A percentile compares a stretch with the other conserved stretches of the same genome.
phyloP scores from a whole-genome alignment of 2,329 filamentous ascomycete species.

The Aspergillus aculeatus region DNA sequence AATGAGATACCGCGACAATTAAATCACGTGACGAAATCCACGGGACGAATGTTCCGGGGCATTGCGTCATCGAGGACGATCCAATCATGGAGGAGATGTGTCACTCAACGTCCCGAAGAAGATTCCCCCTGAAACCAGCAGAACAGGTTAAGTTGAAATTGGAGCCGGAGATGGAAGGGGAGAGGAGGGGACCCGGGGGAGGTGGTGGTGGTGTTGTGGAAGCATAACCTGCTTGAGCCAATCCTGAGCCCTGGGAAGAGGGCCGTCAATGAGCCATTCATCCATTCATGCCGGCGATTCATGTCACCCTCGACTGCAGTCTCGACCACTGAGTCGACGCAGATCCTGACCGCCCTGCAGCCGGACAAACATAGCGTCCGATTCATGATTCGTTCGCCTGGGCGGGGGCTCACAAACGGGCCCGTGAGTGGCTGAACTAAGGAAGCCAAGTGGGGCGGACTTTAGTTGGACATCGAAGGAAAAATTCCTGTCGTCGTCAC shows the following conservation, averaged over 20 bases:
- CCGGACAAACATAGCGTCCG: slow-evolving; percentile 5
- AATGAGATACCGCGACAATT: slow-evolving; percentile 3
- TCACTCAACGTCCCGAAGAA: slow-evolving; percentile 14
- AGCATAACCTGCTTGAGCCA: slow-evolving; percentile 2
- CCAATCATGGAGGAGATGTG: slow-evolving; percentile 16
- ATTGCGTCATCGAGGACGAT: slow-evolving; percentile 21
- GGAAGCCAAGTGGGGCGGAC: slow-evolving; percentile 9
- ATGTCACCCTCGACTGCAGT: background rate
- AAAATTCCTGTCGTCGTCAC: slow-evolving; percentile 40
- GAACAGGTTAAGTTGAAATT: background rate
- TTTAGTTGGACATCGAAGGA: slow-evolving; percentile 20
- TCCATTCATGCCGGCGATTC: background rate
- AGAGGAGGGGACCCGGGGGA: background rate
- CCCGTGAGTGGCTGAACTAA: slow-evolving; percentile 17
- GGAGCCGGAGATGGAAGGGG: background rate
- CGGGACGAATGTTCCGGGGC: slow-evolving; percentile 7
- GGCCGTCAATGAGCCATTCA: background rate
- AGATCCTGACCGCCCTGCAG: slow-evolving; percentile 14
- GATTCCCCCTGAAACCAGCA: slow-evolving; percentile 12
- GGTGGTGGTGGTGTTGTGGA: too few relatives aligned
- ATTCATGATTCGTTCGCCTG: slow-evolving; percentile 12
- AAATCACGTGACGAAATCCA: slow-evolving; percentile 17
- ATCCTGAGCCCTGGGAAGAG: slow-evolving; percentile 4
- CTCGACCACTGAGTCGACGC: slow-evolving; percentile 4
- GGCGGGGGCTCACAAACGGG: slow-evolving; percentile 10